Evolutionary conservation across 1,139 yeast species (phyloP), one percentile per base, ranked within the genome.

Genomic region (Torulaspora pretoriensis): DNA sequence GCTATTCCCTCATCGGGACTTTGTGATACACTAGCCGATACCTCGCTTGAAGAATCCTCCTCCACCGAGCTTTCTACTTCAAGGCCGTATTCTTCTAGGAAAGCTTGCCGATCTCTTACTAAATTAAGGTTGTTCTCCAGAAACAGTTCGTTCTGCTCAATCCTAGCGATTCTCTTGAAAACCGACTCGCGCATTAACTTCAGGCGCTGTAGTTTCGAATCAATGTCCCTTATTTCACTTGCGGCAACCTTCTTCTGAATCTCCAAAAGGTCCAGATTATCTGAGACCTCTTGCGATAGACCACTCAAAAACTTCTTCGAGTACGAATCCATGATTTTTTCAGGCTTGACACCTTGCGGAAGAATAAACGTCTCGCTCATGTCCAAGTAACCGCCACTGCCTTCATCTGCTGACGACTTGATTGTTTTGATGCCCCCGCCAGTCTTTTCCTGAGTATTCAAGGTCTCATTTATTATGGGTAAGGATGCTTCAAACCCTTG

Each of bases 401-500:
- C 33, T n/a, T 32, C 34, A n/a, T 33, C 27, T 28, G 28, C 24
- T 12, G 39, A 27, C 8, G 16, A 30, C 29, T 29, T 32, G 17
- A 33, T 41, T 9, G 43, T 31, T 14, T 29, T 41, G 2, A 33
- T 31, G 9, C 22, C 32, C 30, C 26, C 32, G 30, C n/a, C 34
- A 8, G 29, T 48, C 22, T 50, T 44, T 25, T 51, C 54, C 17
- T 55, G 58, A 25, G 49, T 38, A 43, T 51, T 55, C 30, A 57
- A 56, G 26, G 67, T 68, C 49, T 71, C 75, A 51, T 72, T 65
- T 19, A 72, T 63, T 28, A 73, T 73, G 1, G 79, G 80, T 35
- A 75, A 56, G 0, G 77, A 70, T 1, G 86, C 87, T 52, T 71
- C 74, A 56, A 81, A 83, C 0, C 88, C 89, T 59, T 83, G 87